These are phyloP conservation scores for Inosperma sp. DNA, from an alignment of 768 basidiomycete genomes.

Conservation along the genomic window DNA sequence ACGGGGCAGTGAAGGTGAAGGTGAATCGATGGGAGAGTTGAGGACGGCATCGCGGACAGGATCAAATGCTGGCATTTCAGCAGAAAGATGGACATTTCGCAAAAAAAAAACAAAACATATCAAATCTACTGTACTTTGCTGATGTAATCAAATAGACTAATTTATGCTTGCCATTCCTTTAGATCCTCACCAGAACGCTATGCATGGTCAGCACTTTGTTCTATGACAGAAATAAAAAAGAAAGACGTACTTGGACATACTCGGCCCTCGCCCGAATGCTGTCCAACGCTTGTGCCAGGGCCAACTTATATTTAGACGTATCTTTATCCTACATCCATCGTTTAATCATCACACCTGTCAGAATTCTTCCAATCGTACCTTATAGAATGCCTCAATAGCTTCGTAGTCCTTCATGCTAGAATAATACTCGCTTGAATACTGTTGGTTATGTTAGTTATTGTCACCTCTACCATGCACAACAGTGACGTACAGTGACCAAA, in stretches of 20 bases:
- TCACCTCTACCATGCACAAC: neutral
- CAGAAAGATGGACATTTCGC: too few relatives aligned
- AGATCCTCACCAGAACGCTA: conserved; percentile 61
- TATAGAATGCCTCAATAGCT: conserved; percentile 67
- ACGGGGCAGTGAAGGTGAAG: conserved; percentile 44
- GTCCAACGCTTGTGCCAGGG: conserved; percentile 65
- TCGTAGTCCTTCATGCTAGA: conserved; percentile 66
- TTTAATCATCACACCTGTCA: conserved; percentile 7
- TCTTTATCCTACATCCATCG: conserved; percentile 49
- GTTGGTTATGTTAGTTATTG: neutral
- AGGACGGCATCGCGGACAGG: conserved; percentile 84
- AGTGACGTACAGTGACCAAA: conserved; percentile 46
- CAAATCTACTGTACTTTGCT: too few relatives aligned
- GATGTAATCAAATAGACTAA: conserved; percentile 30
- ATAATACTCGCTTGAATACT: conserved; percentile 42
- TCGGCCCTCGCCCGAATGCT: conserved; percentile 54
- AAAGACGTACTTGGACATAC: conserved; percentile 53
- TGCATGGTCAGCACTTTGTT: neutral
- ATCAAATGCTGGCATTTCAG: conserved; percentile 83
- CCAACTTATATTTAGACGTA: conserved; percentile 61
- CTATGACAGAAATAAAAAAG: neutral
- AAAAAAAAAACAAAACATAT: too few relatives aligned
- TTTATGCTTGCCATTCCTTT: conserved; percentile 50
- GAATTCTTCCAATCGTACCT: conserved; percentile 37
- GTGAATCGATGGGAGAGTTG: conserved; percentile 59